phyloP scores from a whole-genome alignment of 768 basidiomycete species.

The Suillus bovinus region DNA sequence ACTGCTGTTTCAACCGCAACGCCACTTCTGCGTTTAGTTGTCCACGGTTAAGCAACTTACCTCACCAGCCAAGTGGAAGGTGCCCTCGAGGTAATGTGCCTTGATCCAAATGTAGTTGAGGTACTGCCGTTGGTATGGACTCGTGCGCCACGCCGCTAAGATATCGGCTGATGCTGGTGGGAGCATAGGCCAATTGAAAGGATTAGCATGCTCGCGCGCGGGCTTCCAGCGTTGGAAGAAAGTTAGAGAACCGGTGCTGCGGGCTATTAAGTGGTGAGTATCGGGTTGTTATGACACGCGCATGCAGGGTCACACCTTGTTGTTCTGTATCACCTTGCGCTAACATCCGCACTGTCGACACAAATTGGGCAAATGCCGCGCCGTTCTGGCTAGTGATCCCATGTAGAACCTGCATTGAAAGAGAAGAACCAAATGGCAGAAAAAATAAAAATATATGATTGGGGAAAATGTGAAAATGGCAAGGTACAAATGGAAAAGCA shows the following conservation, averaged over 20 bases:
- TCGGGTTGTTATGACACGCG: neutral
- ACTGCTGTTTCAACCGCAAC: neutral
- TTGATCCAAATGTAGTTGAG: conserved; percentile 34
- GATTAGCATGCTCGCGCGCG: conserved; percentile 32
- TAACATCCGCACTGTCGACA: conserved; percentile 23
- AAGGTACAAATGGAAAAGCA: conserved; percentile 5
- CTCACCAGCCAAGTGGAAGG: neutral
- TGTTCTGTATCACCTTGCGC: conserved; percentile 27
- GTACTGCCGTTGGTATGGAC: conserved; percentile 25
- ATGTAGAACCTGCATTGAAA: conserved; percentile 22
- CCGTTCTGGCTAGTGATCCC: conserved; percentile 21
- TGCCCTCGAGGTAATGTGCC: conserved; percentile 23
- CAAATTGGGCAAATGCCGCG: conserved; percentile 26
- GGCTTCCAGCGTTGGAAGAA: conserved; percentile 36
- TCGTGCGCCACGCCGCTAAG: conserved; percentile 27
- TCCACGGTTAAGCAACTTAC: neutral
- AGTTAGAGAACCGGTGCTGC: conserved; percentile 22
- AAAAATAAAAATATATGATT: neutral
- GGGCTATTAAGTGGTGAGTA: conserved; percentile 10
- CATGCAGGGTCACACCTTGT: conserved; percentile 24
- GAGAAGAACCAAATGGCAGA: neutral
- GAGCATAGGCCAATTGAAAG: conserved; percentile 35
- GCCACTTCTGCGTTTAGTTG: neutral
- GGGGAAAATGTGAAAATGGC: neutral
- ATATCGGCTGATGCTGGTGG: conserved; percentile 27